Conservation (phyloP, 2,329 filamentous ascomycete genomes). For the Exophiala phaeomuriformis region DNA sequence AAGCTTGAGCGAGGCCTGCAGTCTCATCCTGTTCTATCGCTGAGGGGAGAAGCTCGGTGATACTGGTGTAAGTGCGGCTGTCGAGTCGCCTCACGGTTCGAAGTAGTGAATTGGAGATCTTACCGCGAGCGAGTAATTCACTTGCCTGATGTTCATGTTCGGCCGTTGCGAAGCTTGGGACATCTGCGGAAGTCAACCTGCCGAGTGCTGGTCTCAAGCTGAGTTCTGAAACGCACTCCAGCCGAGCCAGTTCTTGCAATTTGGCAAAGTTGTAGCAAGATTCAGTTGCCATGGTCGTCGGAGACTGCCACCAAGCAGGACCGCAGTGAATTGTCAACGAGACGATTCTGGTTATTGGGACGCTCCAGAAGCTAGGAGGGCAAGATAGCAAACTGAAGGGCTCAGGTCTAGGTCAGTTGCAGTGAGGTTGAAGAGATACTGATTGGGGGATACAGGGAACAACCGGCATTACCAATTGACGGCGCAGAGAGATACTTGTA, state of each 20-base stretch:
- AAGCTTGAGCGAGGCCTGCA: background rate
- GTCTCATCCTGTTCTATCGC: background rate
- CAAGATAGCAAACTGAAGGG: slow-evolving; percentile 36
- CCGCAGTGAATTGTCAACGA: slow-evolving; percentile 4
- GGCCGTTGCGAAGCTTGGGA: background rate
- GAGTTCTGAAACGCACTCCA: background rate
- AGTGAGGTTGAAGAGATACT: too few relatives aligned
- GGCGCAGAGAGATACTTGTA: too few relatives aligned
- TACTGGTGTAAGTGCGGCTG: background rate
- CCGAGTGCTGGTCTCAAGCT: background rate
- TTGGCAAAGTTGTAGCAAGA: background rate
- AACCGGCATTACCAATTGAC: too few relatives aligned
- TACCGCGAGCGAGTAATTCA: background rate
- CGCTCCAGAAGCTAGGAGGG: slow-evolving; percentile 48
- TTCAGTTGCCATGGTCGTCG: background rate
- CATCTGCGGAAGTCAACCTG: background rate
- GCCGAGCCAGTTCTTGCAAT: background rate
- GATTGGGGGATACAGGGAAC: too few relatives aligned
- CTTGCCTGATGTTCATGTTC: background rate
- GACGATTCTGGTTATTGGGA: slow-evolving; percentile 44
- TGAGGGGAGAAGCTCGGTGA: background rate
- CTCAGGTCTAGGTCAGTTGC: too few relatives aligned
- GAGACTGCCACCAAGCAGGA: background rate
- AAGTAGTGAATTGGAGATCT: background rate
- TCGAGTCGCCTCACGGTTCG: background rate